Evolutionary conservation across 495 filamentous ascomycete genomes (phyloP), one percentile per base, ranked within the genome.

Genomic region (Aspergillus steynii): DNA sequence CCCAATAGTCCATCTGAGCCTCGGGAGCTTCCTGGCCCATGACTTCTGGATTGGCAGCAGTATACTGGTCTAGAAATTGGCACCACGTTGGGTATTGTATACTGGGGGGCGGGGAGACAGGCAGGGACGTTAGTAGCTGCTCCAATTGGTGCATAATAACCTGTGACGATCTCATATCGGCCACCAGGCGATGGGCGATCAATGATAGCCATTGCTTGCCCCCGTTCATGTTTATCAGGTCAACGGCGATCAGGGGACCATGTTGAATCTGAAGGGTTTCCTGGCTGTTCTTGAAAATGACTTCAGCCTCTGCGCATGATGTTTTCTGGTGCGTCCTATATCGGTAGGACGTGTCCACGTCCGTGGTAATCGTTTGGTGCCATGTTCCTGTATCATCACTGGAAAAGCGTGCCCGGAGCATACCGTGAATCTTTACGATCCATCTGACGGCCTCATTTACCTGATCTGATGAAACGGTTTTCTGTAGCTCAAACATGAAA

Each of bases 151-250:
- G 87, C 14, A 83, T 73, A 34, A 88, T 79, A 57, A 86, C 71
- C 5, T 77, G 68, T 85, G 84, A 87, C 1, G 86, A 87, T 9
- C 82, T 77, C 6, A 84, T 72, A 66, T 88, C 86, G 29, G 87
- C 75, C 3, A 82, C 83, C 1, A 87, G 72, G 59, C 87, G 85
- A 64, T 88, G 85, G 1, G 80, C 82, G 2, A 75, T 72, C 4
- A 73, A 51, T 14, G 63, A 62, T 7, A 71, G 51, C 9, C 64
- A 58, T 27, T 66, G 62, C 20, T 31, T 26, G 14, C 47, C 59
- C 3, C 10, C 20, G n/a, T 50, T 20, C 14, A 61, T 56, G 5
- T 66, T 29, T 20, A 72, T 65, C 48, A 84, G 73, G 53, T 83
- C 75, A 5, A 71, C 79, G 1, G 74, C 72, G 32, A 84, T 72